Evolutionary conservation across 2,329 filamentous ascomycete genomes (phyloP), one percentile per base, ranked within the genome.

Genomic region (Aciculosporium take): DNA sequence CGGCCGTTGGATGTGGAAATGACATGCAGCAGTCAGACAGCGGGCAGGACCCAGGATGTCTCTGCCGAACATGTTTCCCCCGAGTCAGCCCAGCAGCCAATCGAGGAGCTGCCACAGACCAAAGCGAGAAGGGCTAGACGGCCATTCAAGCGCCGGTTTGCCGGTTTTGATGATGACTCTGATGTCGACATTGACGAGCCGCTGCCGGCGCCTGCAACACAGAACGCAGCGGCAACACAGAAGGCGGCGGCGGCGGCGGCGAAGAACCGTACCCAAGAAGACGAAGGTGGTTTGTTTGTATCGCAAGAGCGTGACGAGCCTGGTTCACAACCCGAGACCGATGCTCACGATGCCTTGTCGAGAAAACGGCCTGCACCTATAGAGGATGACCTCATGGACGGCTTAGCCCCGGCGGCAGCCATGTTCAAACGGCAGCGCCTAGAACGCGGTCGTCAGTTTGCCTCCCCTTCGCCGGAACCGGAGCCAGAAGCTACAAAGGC

Each of bases 381-480:
- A 1, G 60, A 68, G 39, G 62, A 74, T 41, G 73, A 81, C 34
- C 60, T 82, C 7, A 74, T 89, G 57, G 78, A 86, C 12, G 69
- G 72, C 18, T 72, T 94, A 42, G 77, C 88, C 1, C 84, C 87
- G 0, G 84, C 80, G 1, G 79, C 84, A 3, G 77, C 81, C 23
- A 78, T 78, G 5, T 74, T 87, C 55, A 96, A 94, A 57, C 76
- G 79, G n/a, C 79, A 82, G 18, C 78, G 81, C 21, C 67, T 84
- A 17, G 79, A 75, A 46, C 69, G 70, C 39, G 70, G 72, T 34
- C 62, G 70, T 48, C 64, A 70, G 25, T 65, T 69, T 3, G 51
- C 53, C 29, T 48, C 56, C 3, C 51, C 55, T 1, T 40, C 48
- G 5, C 52, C 54, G 4, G 54, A 57, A 32, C 45, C 52, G 4